Evolutionary conservation across 202 grass and related monocot genomes (phyloP), one percentile per base, ranked within the genome.

Genomic region (Musa balbisiana): DNA sequence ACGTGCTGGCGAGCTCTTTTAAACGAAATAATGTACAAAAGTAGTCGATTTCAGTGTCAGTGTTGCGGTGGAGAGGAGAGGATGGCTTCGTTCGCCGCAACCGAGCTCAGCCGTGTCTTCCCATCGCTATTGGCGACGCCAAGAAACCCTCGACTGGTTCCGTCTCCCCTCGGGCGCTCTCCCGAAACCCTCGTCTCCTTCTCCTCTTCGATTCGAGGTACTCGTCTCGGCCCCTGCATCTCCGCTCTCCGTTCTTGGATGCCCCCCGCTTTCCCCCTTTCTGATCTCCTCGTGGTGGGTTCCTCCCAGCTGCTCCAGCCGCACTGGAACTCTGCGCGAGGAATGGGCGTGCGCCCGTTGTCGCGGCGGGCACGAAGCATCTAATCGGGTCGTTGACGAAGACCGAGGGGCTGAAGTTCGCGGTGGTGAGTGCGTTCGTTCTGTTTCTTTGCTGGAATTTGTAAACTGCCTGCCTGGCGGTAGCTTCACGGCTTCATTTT

Each of bases 341-440:
- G 69, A 59, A 71, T 83, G 87, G 62, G 73, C 33, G 83, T 19
- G 43, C 66, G 25, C 69, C 83, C 54, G 58, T 80, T 67, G 19
- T 75, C 77, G 23, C 80, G 58, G 73, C 81, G 51, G 81, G 91
- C 51, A 87, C 88, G 51, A 88, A 82, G 85, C 82, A 72, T 67
- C 79, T 95, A 55, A 84, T 95, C 73, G 95, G 95, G 24, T 99
- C 91, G 73, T 70, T 99, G 53, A 88, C 73, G 20, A 92, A 73
- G 71, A 88, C 60, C 33, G 87, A 95, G 62, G 89, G 78, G 15
- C 83, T 99, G 73, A 88, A 82, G 83, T 99, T 99, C 72, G 91
- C 81, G 2, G 80, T 99, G 73, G 95, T 92, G 70, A 92, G 88
- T 53, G 19, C 11, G 17, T 59, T 1, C 76, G 2, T 78, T 19